These are phyloP conservation scores for Drosera spatulata DNA, from an alignment of 179 eudicot species.

Conservation along the genomic window DNA sequence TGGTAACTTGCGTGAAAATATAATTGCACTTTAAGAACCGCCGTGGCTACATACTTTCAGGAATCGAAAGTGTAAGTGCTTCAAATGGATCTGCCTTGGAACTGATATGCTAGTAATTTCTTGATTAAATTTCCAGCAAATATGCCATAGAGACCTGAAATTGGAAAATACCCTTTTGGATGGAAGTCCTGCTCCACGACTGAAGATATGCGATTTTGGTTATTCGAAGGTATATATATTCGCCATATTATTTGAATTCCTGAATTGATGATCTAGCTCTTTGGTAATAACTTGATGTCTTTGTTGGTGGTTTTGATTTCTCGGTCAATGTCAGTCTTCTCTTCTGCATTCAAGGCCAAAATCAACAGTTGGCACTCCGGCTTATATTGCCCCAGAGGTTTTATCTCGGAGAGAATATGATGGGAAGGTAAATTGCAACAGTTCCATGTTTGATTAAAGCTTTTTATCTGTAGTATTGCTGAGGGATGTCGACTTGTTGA, in stretches of 20 bases:
- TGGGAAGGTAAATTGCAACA: constrained; percentile 26
- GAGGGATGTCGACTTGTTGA: no score
- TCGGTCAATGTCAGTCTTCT: neutral
- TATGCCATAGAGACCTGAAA: constrained; percentile 3
- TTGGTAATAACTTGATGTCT: neutral
- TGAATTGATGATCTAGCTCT: neutral
- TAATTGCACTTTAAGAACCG: no score
- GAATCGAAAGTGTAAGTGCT: no score
- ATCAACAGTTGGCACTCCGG: constrained; percentile 55
- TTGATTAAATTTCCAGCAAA: neutral
- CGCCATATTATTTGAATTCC: neutral
- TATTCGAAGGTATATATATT: constrained; percentile 1
- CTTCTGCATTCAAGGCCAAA: constrained; percentile 48
- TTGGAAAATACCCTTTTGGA: constrained; percentile 1
- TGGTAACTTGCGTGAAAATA: constrained; percentile 3
- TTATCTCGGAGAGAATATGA: constrained; percentile 44
- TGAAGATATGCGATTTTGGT: constrained; percentile 6
- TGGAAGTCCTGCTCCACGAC: constrained; percentile 3
- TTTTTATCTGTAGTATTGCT: no score
- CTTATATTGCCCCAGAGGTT: constrained; percentile 55
- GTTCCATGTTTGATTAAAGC: no score
- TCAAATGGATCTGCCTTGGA: neutral
- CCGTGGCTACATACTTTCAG: no score
- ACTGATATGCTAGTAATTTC: neutral
- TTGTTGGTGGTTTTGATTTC: neutral